These are phyloP conservation scores for Talaromyces sp. DNA, from an alignment of 2,329 filamentous ascomycete genomes.

Conservation along the genomic window DNA sequence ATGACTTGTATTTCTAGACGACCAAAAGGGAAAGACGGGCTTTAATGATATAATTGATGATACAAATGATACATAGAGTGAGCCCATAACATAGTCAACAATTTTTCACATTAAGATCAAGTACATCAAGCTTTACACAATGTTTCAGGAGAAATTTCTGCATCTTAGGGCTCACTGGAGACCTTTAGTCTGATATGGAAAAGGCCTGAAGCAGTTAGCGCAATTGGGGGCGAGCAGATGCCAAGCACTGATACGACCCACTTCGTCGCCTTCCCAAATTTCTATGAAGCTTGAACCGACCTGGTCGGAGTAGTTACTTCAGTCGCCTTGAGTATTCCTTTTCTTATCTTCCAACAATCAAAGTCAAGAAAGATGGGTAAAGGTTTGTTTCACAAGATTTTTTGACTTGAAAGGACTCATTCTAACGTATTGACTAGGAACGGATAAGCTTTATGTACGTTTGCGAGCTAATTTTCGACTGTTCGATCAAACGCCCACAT, in stretches of 20 bases:
- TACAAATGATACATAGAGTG: neutral
- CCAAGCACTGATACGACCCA: neutral
- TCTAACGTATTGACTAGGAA: conserved; percentile 34
- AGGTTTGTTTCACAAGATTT: conserved; percentile 29
- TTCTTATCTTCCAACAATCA: neutral
- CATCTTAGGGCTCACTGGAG: neutral
- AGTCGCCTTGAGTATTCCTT: neutral
- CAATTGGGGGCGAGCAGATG: neutral
- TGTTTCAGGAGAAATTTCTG: neutral
- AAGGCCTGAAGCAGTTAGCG: conserved; percentile 18
- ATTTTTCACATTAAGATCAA: neutral
- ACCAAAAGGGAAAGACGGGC: neutral
- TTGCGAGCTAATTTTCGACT: neutral
- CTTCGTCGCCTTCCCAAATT: neutral
- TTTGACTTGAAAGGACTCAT: neutral
- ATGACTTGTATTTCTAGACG: conserved; percentile 8
- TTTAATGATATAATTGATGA: neutral
- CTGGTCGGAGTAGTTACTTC: neutral
- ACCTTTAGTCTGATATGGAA: neutral
- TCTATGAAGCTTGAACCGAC: neutral
- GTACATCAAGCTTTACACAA: neutral
- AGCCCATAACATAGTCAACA: neutral
- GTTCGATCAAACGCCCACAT: neutral
- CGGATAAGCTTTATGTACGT: conserved; percentile 50
- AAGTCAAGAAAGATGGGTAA: conserved; percentile 33